phyloP scores from a whole-genome alignment of 2,329 filamentous ascomycete genomes.

The Aspergillus arachidicola region DNA sequence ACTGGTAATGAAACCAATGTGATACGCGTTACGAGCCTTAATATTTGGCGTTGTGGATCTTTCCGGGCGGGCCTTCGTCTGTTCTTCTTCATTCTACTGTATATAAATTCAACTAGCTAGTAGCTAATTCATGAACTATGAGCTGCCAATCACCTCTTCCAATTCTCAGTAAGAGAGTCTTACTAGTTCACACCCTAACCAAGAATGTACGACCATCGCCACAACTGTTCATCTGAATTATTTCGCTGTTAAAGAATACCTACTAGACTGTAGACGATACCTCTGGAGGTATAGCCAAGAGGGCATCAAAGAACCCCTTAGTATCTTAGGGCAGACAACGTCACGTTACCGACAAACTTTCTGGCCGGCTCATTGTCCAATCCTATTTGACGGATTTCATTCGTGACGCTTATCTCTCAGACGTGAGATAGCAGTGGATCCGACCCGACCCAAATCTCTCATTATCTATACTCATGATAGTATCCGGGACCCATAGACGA shows the following conservation, averaged over 20 bases:
- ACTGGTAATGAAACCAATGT: constrained; percentile 31
- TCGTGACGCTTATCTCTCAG: not conserved
- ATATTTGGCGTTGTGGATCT: not conserved
- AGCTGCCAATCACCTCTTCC: not conserved
- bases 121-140: not conserved
- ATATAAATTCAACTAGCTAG: not conserved
- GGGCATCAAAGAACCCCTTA: not conserved
- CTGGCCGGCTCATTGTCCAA: not conserved
- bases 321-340: constrained; percentile 3
- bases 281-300: not conserved
- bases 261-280: not conserved
- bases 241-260: not conserved
- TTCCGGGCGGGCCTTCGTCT: not conserved
- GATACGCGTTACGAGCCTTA: not conserved
- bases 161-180: not conserved
- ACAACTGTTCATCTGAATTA: not conserved
- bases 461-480: not conserved
- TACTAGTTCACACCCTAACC: not conserved
- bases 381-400: not conserved
- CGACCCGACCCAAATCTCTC: not conserved
- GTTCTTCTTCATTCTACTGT: not conserved
- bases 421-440: not conserved
- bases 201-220: not conserved
- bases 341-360: constrained; percentile 7
- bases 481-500: not conserved